These are phyloP conservation scores for Mycena filopes DNA, from an alignment of 768 basidiomycete species.

Conservation along the genomic window DNA sequence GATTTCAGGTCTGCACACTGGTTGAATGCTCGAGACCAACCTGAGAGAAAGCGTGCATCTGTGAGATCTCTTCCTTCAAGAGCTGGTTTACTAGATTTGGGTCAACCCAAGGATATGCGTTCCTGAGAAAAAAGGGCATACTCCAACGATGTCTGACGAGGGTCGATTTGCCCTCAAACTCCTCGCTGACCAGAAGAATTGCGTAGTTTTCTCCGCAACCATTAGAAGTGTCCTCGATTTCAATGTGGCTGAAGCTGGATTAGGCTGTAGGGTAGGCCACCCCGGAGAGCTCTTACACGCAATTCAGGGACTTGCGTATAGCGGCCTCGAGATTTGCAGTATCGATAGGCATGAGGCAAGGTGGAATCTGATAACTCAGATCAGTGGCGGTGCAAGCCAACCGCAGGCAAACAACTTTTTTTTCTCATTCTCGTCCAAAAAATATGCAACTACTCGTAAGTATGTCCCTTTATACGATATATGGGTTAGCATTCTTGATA, in stretches of 20 bases:
- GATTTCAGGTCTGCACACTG: neutral
- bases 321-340: conserved; percentile 65
- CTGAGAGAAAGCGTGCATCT: conserved; percentile 92
- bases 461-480: neutral
- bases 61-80: conserved; percentile 77
- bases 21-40: conserved; percentile 47
- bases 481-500: neutral
- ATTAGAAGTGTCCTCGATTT: conserved; percentile 81
- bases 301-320: conserved; percentile 70
- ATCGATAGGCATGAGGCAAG: conserved; percentile 67
- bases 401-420: no score
- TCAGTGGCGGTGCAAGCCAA: conserved; percentile 4
- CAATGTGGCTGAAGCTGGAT: conserved; percentile 54
- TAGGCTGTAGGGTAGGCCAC: no score
- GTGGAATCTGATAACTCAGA: conserved; percentile 25
- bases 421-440: neutral
- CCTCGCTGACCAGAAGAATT: conserved; percentile 81
- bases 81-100: conserved; percentile 73
- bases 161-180: conserved; percentile 84
- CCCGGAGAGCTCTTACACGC: conserved; percentile 42
- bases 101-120: conserved; percentile 8
- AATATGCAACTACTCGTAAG: neutral
- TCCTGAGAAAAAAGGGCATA: conserved; percentile 44
- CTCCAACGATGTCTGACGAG: conserved; percentile 79
- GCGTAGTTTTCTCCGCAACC: conserved; percentile 86